Evolutionary conservation across 1,284 basidiomycete species (phyloP), one percentile per base, ranked within the genome.

Genomic region (Fomes fomentarius): DNA sequence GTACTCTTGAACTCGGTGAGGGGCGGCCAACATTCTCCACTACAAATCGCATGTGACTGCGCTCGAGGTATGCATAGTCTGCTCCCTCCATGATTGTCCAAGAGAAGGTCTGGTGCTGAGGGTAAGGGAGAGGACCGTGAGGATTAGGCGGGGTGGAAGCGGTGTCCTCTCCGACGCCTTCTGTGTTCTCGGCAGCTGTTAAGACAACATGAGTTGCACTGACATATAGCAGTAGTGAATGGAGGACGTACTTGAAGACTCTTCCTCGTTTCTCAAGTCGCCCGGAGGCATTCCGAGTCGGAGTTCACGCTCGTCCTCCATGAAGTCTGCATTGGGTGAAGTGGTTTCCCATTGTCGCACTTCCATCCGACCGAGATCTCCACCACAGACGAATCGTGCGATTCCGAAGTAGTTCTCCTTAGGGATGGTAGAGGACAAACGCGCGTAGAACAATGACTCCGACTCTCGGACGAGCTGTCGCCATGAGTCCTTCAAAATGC

Each of bases 1-100:
- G 58, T 63, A 19, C 19, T 52, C 15, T n/a, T 47, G 45, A 63
- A 63, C 1, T 31, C 19, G 8, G 31, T 48, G 6, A 63, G 22
- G 0, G 58, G 54, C 43, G 35, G 5, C 56, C 56, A 4, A 57
- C 43, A 2, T 42, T 22, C 19, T 35, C 26, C 8, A 50, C 30
- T 24, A 50, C 56, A 11, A 43, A 7, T 4, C 56, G 47, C 39
- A 46, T 47, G 17, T 57, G 56, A 25, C 51, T 43, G 1, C 56
- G 51, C 28, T 57, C 56, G 12, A 11, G 22, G 11, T 9, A 3
- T 3, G 3, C 1, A 3, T 4, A 22, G 9, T 38, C 24, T 1
- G 12, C 17, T 2, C 45, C 21, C 19, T 0, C 6, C 6, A 3
- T 22, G 34, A 7, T 4, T 9, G 5, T 14, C 11, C 14, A 47